Conservation (phyloP, 176 grass and related monocot genomes). For the Oryza nivara region DNA sequence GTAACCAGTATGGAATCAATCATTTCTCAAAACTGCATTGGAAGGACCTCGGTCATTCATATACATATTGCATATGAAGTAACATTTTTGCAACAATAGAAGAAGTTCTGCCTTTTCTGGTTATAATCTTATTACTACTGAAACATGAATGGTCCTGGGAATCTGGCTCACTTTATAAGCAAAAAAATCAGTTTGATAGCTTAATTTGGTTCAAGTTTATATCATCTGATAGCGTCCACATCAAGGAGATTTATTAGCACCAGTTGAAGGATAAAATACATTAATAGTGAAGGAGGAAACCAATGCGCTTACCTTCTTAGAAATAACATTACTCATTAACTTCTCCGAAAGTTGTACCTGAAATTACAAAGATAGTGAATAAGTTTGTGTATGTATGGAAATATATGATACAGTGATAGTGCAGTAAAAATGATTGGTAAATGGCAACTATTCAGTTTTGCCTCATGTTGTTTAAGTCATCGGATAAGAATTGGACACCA, state of each 20-base stretch:
- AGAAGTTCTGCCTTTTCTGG: neutral
- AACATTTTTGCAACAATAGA: neutral
- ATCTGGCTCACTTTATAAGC: constrained; percentile 2
- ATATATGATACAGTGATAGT: constrained; percentile 12
- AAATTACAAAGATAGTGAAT: constrained; percentile 22
- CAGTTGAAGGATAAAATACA: constrained; percentile 20
- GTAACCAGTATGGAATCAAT: neutral
- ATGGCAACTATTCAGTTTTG: neutral
- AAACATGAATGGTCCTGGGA: neutral
- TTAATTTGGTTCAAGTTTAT: constrained; percentile 15
- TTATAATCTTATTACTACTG: neutral
- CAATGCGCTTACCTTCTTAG: constrained; percentile 70
- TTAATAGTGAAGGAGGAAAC: neutral
- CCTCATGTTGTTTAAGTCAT: constrained; percentile 12
- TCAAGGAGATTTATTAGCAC: neutral
- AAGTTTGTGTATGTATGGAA: neutral
- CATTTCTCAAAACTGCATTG: neutral
- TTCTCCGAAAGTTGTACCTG: constrained; percentile 98
- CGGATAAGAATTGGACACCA: constrained; percentile 31
- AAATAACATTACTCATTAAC: constrained; percentile 95
- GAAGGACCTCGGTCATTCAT: neutral
- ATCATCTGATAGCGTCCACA: neutral
- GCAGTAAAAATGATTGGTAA: constrained; percentile 17
- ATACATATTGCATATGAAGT: neutral
- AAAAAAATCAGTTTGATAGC: constrained; percentile 5